Evolutionary conservation across 768 basidiomycete genomes (phyloP).

Genomic region (Suillus subalutaceus): DNA sequence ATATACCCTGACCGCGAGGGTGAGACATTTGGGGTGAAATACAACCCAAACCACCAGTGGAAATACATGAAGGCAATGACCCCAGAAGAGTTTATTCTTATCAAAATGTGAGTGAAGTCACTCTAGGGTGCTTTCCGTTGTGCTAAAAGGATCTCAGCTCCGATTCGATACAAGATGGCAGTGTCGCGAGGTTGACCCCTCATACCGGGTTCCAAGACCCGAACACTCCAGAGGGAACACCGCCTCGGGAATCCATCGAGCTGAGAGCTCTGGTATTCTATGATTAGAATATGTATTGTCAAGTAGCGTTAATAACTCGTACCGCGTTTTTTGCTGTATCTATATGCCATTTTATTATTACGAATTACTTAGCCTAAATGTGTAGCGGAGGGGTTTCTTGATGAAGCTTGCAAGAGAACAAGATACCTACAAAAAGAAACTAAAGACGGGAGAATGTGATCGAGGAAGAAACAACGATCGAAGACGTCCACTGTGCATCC

Average conservation of each 20-base stretch:
- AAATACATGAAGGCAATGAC: conserved; percentile 47
- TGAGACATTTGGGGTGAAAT: conserved; percentile 44
- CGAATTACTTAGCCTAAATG: too few relatives aligned
- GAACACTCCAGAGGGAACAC: conserved; percentile 34
- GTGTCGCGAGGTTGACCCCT: conserved; percentile 33
- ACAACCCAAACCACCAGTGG: conserved; percentile 45
- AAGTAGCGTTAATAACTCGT: not conserved
- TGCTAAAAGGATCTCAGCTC: conserved; percentile 24
- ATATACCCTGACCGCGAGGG: conserved; percentile 46
- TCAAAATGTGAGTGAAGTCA: conserved; percentile 44
- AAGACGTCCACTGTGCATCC: too few relatives aligned
- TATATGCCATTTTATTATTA: too few relatives aligned
- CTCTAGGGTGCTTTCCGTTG: not conserved
- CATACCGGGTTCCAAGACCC: conserved; percentile 40
- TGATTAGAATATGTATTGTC: not conserved
- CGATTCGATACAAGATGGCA: conserved; percentile 39
- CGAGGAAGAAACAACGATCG: too few relatives aligned
- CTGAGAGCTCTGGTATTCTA: conserved; percentile 23
- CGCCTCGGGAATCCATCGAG: conserved; percentile 39
- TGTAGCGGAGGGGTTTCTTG: too few relatives aligned
- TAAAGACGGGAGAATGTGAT: too few relatives aligned
- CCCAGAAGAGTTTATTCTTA: conserved; percentile 47
- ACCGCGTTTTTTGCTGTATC: too few relatives aligned
- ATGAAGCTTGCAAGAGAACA: too few relatives aligned
- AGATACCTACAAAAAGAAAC: too few relatives aligned